Conservation (phyloP, 352 stramenopile species). For the Plasmopara halstedii region DNA sequence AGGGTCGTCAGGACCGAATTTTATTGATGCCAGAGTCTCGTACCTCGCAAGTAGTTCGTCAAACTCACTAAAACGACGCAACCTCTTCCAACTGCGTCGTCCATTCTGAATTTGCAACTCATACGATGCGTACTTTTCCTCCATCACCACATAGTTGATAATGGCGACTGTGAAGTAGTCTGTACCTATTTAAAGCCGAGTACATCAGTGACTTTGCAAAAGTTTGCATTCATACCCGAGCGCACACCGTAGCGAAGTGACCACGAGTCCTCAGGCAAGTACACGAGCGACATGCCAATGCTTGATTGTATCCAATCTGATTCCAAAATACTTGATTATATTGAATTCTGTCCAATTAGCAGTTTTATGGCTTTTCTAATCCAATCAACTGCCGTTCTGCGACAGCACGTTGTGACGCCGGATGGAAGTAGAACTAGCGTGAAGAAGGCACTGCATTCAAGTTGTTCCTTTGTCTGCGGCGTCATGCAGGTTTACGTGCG, state of each 20-base stretch:
- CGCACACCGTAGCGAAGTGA: constrained; percentile 62
- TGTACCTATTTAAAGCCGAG: constrained; percentile 23
- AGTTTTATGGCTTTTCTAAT: constrained; percentile 1
- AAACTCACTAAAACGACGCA: constrained; percentile 72
- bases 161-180: constrained; percentile 74
- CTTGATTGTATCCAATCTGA: constrained; percentile 3
- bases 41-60: constrained; percentile 44
- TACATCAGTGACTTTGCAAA: not conserved
- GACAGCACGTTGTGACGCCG: constrained; percentile 16
- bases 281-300: constrained; percentile 58
- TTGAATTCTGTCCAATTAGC: not conserved
- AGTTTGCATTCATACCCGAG: not conserved
- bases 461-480: not conserved
- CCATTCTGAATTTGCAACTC: constrained; percentile 66
- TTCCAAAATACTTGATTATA: too few relatives aligned
- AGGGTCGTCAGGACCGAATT: constrained; percentile 3
- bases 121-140: constrained; percentile 47
- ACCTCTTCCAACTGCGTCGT: constrained; percentile 54
- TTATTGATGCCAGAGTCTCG: not conserved
- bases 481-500: constrained; percentile 60
- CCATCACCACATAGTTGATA: constrained; percentile 40
- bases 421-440: constrained; percentile 12
- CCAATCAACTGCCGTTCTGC: constrained; percentile 9
- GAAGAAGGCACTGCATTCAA: constrained; percentile 6
- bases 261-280: constrained; percentile 59